Evolutionary conservation across 352 stramenopile species (phyloP), one percentile per base, ranked within the genome.

Genomic region (Elongisporangium undulatum): DNA sequence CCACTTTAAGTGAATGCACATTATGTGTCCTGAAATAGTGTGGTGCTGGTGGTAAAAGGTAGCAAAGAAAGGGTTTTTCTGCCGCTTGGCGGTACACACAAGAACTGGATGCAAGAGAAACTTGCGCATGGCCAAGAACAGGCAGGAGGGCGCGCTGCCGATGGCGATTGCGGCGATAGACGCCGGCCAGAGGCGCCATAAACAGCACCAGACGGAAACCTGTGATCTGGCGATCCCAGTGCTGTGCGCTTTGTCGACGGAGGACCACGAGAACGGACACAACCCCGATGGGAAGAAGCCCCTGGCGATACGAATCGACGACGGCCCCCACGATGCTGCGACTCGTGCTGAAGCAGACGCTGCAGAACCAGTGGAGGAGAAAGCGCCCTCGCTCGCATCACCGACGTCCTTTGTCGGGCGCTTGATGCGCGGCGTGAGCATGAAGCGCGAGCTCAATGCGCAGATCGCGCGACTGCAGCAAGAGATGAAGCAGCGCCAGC

Each of bases 391-490:
- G 29, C 29, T 9, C 4, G 29, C 29, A 13, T 41, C 29, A 13
- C 29, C 29, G 29, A 41, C 29, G 29, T 41, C 29, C 29, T 76
- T 76, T 48, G 39, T 76, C 1, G 62, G 56, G 52, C 68, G 68
- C 15, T 53, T 76, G 52, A 23, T 72, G 49, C 68, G 64, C 48
- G 68, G 69, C 45, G 65, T 72, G 39, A 20, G 50, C 8, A 19
- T 76, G 15, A 71, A 69, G 53, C 68, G 68, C 7, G 64, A 72
- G 38, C 62, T 76, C 56, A 67, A 76, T 24, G 51, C 55, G 53
- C 21, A 67, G 22, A 60, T 76, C 29, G 49, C 19, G 20, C 64
- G 60, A 49, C 71, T 66, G 52, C 68, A 76, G 59, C 61, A 66
- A 23, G 58, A 73, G 39, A 51, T 76, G 38, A 58, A 64, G 29